Evolutionary conservation across 768 basidiomycete genomes (phyloP), one percentile per base, ranked within the genome.

Genomic region (Exsudoporus frostii): DNA sequence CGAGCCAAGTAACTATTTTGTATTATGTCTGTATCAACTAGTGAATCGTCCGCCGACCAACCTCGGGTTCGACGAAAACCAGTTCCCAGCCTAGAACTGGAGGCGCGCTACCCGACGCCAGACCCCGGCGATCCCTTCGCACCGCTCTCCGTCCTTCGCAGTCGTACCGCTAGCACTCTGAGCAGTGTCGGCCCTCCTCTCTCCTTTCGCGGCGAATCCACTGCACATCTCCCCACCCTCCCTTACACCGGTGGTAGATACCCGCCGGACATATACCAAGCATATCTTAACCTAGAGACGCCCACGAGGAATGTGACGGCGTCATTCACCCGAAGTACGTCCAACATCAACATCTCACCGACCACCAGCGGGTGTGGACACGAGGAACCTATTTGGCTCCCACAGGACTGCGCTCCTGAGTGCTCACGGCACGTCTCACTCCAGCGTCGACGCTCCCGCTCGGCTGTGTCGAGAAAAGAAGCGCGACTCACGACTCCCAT

Each of bases 51-150:
- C 48, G 17, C 44, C 37, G 43, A 46, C 47, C 68, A 70, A 48
- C 22, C 60, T 4, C 68, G 69, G 2, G 54, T 72, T 20, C 64
- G 69, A 44, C 80, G 85, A 50, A 86, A 86, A 61, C 84, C 81
- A 6, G 72, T 82, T 4, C 85, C 84, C 7, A 64, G 71, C 42
- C 73, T 82, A 50, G 77, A 78, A 45, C 66, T 77, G 59, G 75
- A 79, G 10, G 63, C 75, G 48, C 74, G 81, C 37, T 89, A 88
- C 65, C 87, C 87, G 5, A 68, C 73, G 2, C 85, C 85, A 29
- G 87, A 89, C 68, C 85, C 85, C 20, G 64, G 62, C 17, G 85
- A 89, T 65, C 87, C 87, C 2, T 88, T 88, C 57, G 86, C 83
- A 6, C 80, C 87, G 0, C 79, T 89, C 39, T 79, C 80, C 62